Evolutionary conservation across 768 basidiomycete genomes (phyloP).

Genomic region (Lyophyllum atratum): DNA sequence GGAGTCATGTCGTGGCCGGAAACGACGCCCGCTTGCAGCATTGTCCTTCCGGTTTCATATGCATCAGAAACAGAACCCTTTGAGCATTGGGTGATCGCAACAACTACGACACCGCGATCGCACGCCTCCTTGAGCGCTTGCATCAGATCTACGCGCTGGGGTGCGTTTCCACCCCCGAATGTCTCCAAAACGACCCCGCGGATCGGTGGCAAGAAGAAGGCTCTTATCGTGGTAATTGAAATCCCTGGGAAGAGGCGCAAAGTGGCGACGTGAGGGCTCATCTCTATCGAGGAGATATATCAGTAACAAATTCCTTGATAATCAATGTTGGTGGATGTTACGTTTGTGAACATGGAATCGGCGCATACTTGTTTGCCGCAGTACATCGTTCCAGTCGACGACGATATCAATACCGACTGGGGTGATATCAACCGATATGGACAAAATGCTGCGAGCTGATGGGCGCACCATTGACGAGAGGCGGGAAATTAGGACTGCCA

Average conservation of each 20-base stretch:
- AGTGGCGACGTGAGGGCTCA: slow-evolving; percentile 82
- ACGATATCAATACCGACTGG: slow-evolving; percentile 87
- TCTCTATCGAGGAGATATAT: slow-evolving; percentile 43
- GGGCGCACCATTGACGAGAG: slow-evolving; percentile 75
- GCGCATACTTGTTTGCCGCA: slow-evolving; percentile 77
- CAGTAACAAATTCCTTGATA: background rate
- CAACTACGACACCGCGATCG: slow-evolving; percentile 80
- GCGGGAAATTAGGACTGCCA: slow-evolving; percentile 80
- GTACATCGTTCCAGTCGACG: slow-evolving; percentile 87
- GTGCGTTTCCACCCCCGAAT: slow-evolving; percentile 93
- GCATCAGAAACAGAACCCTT: slow-evolving; percentile 86
- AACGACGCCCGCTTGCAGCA: slow-evolving; percentile 75
- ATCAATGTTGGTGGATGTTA: slow-evolving; percentile 23
- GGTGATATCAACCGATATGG: slow-evolving; percentile 7
- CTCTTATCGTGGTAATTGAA: slow-evolving; percentile 67
- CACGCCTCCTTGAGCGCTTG: slow-evolving; percentile 80
- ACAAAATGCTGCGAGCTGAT: background rate
- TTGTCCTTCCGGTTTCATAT: slow-evolving; percentile 76
- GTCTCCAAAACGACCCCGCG: slow-evolving; percentile 87
- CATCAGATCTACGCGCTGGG: slow-evolving; percentile 76
- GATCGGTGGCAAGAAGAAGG: slow-evolving; percentile 74
- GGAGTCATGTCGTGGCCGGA: slow-evolving; percentile 94
- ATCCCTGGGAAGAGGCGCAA: slow-evolving; percentile 90
- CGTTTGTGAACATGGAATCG: slow-evolving; percentile 85
- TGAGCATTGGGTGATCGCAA: slow-evolving; percentile 89